A percentile compares a stretch with the other conserved stretches of the same genome.
Conservation (phyloP, 164 flowering plant species). For the Berberis thunbergii region DNA sequence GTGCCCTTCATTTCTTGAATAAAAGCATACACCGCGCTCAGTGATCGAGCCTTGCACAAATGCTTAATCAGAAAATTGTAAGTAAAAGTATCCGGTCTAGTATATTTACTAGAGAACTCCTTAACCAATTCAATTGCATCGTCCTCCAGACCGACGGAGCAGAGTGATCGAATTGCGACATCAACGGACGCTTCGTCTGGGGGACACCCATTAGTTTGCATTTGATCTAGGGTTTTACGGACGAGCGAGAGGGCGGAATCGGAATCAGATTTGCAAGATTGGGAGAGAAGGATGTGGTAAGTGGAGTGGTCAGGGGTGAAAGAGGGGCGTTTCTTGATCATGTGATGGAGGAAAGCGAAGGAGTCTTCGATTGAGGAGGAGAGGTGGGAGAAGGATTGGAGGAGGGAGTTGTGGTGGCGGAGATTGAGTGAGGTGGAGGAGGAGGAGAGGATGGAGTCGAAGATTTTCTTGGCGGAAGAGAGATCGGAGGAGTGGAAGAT, state of each 20-base stretch:
- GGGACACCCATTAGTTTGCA: conserved; percentile 43
- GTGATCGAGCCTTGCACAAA: conserved; percentile 44
- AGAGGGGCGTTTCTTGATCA: conserved; percentile 34
- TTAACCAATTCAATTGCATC: conserved; percentile 49
- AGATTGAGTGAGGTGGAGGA: conserved; percentile 18
- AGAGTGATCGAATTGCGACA: conserved; percentile 56
- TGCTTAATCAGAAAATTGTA: conserved; percentile 66
- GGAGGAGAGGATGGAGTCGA: conserved; percentile 34
- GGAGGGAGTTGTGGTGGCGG: conserved; percentile 49
- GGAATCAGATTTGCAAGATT: conserved; percentile 21
- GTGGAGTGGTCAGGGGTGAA: conserved; percentile 64
- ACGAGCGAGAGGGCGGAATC: conserved; percentile 25
- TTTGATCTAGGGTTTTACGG: conserved; percentile 36
- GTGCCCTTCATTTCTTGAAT: conserved; percentile 37
- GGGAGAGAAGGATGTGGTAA: conserved; percentile 50
- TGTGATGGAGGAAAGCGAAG: conserved; percentile 45
- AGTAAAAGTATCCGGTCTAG: conserved; percentile 48
- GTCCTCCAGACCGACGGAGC: conserved; percentile 35
- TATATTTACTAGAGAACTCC: conserved; percentile 38
- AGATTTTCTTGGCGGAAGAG: conserved; percentile 46
- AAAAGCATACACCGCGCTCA: conserved; percentile 46
- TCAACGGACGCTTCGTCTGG: conserved; percentile 62
- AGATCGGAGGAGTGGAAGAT: conserved; percentile 46
- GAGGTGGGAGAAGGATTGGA: conserved; percentile 48
- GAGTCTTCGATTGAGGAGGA: conserved; percentile 36